A percentile compares a stretch with the other conserved stretches of the same genome.
phyloP scores from a whole-genome alignment of 2,329 filamentous ascomycete species.

The Botrytis tulipae region DNA sequence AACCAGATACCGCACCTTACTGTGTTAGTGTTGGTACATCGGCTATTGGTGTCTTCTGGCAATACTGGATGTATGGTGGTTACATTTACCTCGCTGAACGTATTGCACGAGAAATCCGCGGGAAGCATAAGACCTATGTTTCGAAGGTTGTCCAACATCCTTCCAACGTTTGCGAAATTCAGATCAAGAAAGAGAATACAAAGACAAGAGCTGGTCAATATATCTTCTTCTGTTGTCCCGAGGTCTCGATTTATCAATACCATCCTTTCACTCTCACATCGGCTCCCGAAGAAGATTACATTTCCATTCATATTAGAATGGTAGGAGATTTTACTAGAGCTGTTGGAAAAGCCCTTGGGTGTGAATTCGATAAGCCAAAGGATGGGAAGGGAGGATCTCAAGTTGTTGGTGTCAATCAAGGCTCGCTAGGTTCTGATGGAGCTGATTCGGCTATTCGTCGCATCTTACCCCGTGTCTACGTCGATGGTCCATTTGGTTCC shows the following conservation, averaged over 20 bases:
- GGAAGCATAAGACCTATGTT: conserved; percentile 79
- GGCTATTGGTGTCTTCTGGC: conserved; percentile 78
- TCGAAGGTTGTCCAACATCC: conserved; percentile 89
- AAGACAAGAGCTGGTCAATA: conserved; percentile 81
- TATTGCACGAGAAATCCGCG: conserved; percentile 73
- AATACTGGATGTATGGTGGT: conserved; percentile 85
- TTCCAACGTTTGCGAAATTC: conserved; percentile 84
- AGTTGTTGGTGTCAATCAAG: conserved; percentile 65
- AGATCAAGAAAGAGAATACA: conserved; percentile 87
- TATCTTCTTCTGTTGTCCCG: conserved; percentile 85
- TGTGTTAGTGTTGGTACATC: conserved; percentile 66
- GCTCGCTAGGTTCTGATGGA: conserved; percentile 47
- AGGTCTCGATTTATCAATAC: conserved; percentile 84
- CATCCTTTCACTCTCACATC: conserved; percentile 85
- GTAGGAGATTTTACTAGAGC: conserved; percentile 78
- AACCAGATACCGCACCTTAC: conserved; percentile 76
- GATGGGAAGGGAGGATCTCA: conserved; percentile 51
- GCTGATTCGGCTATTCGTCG: conserved; percentile 70
- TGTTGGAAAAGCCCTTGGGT: conserved; percentile 69
- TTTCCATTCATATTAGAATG: conserved; percentile 80
- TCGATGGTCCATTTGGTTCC: conserved; percentile 82
- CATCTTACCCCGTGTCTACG: conserved; percentile 74
- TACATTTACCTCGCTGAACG: conserved; percentile 79
- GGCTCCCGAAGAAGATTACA: conserved; percentile 86
- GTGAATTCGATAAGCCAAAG: conserved; percentile 64